Conservation (phyloP, 202 grass and related monocot genomes). For the Brachypodium distachyon region DNA sequence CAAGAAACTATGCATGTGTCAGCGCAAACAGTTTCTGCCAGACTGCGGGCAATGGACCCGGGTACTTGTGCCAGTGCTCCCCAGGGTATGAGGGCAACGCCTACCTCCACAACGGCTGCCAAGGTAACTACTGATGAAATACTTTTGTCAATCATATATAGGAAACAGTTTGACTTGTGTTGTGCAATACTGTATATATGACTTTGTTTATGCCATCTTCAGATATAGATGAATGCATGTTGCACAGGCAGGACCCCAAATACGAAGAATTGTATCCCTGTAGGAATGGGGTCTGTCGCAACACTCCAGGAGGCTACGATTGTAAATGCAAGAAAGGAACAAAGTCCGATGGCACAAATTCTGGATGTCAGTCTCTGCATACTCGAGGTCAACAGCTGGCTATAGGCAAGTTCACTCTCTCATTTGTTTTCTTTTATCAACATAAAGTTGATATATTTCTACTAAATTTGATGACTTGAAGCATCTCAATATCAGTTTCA, state of each 20-base stretch:
- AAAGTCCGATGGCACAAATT: neutral
- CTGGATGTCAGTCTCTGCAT: neutral
- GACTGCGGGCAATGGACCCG: constrained; percentile 26
- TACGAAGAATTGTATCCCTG: constrained; percentile 25
- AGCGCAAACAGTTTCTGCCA: constrained; percentile 42
- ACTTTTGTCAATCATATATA: neutral
- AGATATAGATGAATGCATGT: constrained; percentile 60
- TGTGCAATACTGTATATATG: neutral
- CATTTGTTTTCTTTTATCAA: neutral
- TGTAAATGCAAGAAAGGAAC: constrained; percentile 38
- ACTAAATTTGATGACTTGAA: neutral
- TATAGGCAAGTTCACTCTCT: constrained; percentile 16
- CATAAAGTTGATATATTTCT: neutral
- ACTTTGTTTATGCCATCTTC: neutral
- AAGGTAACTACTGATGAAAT: constrained; percentile 8
- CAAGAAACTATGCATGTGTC: constrained; percentile 16
- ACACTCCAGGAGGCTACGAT: constrained; percentile 31
- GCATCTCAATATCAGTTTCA: neutral
- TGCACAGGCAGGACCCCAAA: constrained; percentile 20
- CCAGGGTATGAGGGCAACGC: constrained; percentile 58
- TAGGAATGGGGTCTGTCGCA: constrained; percentile 31
- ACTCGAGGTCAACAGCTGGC: neutral
- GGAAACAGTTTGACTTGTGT: neutral
- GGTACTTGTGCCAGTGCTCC: constrained; percentile 50
- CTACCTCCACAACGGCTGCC: constrained; percentile 39